Percentiles rank a stretch among this genome's conserved stretches.
Conservation (phyloP, 176 grass and related monocot genomes). For the Lolium multiflorum region DNA sequence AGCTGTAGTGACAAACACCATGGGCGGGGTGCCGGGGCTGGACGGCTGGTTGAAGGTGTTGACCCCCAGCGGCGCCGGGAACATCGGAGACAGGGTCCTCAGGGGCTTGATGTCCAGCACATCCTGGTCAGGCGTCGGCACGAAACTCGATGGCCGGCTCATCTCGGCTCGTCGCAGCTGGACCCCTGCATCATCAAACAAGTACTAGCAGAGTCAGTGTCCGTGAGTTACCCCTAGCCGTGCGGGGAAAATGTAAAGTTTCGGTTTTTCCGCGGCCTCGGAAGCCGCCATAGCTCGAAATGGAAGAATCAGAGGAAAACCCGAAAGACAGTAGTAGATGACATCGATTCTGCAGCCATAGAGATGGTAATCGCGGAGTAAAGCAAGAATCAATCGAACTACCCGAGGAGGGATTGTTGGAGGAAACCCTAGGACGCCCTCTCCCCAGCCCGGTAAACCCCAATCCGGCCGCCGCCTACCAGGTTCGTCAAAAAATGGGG, state of each 20-base stretch:
- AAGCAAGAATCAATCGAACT: background rate
- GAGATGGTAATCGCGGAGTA: background rate
- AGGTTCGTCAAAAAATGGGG: background rate
- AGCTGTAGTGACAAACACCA: constrained; percentile 62
- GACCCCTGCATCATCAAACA: constrained; percentile 35
- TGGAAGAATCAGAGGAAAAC: background rate
- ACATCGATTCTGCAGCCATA: background rate
- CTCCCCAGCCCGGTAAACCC: background rate
- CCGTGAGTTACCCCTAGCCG: background rate
- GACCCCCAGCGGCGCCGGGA: constrained; percentile 74
- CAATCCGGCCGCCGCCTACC: background rate
- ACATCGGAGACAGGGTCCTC: constrained; percentile 85
- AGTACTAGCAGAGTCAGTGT: constrained; percentile 29
- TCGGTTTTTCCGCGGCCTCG: background rate
- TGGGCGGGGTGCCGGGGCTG: constrained; percentile 35
- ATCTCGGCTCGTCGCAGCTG: constrained; percentile 38
- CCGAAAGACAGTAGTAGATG: background rate
- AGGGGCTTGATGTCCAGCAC: constrained; percentile 78
- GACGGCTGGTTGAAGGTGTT: constrained; percentile 56
- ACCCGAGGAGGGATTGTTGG: background rate
- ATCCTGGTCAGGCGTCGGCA: constrained; percentile 58
- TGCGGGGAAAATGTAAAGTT: background rate
- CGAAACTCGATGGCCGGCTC: constrained; percentile 40
- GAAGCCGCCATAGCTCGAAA: background rate
- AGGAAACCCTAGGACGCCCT: constrained; percentile 18